These are phyloP conservation scores for Aspergillus sp. DNA, from an alignment of 2,329 filamentous ascomycete species.

Conservation along the genomic window DNA sequence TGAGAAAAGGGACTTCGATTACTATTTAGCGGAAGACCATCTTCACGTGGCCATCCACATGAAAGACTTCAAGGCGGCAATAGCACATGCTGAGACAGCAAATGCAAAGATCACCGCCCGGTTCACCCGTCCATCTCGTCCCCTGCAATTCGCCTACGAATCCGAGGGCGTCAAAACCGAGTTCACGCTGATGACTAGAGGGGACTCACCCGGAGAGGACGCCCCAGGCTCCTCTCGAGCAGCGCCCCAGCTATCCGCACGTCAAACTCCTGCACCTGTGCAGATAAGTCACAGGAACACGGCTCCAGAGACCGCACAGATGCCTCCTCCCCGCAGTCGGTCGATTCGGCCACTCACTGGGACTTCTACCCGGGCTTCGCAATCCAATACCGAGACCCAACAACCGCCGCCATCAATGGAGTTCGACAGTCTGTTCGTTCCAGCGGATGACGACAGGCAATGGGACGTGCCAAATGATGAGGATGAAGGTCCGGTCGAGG, in stretches of 20 bases:
- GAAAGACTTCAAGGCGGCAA: conserved; percentile 67
- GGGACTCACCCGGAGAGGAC: conserved; percentile 49
- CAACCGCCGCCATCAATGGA: conserved; percentile 42
- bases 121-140: conserved; percentile 61
- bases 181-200: conserved; percentile 67
- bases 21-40: conserved; percentile 59
- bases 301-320: conserved; percentile 23
- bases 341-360: conserved; percentile 38
- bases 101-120: conserved; percentile 56
- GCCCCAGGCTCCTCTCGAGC: conserved; percentile 43
- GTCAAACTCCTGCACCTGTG: conserved; percentile 38
- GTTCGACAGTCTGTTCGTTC: conserved; percentile 62
- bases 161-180: conserved; percentile 58
- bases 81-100: conserved; percentile 62
- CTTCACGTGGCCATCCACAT: conserved; percentile 65
- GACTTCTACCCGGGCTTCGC: conserved; percentile 26
- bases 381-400: conserved; percentile 28
- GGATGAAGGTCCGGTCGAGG: conserved; percentile 57
- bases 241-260: conserved; percentile 43
- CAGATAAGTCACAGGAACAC: conserved; percentile 21
- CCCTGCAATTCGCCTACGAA: conserved; percentile 62
- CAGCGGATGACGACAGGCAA: conserved; percentile 59
- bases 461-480: conserved; percentile 63
- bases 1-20: conserved; percentile 62
- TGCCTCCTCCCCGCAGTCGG: conserved; percentile 35